A percentile compares a stretch with the other conserved stretches of the same genome.
Evolutionary conservation across 805 yeast genomes (phyloP).

Genomic region (Candida lessepsii): DNA sequence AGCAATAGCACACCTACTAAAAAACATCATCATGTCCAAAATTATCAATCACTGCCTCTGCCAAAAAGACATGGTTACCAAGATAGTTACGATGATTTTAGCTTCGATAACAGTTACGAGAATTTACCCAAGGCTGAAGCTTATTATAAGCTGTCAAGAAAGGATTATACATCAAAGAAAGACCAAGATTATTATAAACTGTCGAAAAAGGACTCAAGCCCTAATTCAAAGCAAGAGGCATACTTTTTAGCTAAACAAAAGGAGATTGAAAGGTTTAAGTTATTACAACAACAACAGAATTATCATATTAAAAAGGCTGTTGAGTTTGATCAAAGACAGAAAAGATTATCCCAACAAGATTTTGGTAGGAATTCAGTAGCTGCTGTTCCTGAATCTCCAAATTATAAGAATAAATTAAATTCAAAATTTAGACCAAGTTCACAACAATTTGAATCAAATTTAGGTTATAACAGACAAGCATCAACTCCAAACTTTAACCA

Average conservation of each 20-base stretch:
- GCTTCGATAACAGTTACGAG: conserved; percentile 27
- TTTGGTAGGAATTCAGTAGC: conserved; percentile 15
- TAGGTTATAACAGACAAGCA: conserved; percentile 11
- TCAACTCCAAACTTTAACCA: conserved; percentile 16
- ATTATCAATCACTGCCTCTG: conserved; percentile 11
- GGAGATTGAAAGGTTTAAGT: conserved; percentile 30
- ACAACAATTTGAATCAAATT: conserved; percentile 12
- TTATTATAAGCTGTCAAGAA: conserved; percentile 5
- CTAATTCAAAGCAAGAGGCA: conserved; percentile 15
- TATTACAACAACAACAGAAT: conserved; percentile 30
- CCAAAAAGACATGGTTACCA: conserved; percentile 13
- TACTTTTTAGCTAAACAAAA: conserved; percentile 23
- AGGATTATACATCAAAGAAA: too few relatives aligned
- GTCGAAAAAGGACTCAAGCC: conserved; percentile 4
- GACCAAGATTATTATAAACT: conserved; percentile 7
- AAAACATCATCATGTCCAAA: neutral
- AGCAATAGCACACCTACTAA: conserved; percentile 16
- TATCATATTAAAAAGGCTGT: conserved; percentile 24
- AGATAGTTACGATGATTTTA: conserved; percentile 17
- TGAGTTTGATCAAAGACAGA: conserved; percentile 10
- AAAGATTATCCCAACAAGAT: conserved; percentile 16
- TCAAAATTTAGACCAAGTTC: conserved; percentile 20
- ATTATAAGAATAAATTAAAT: conserved; percentile 4
- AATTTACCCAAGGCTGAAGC: conserved; percentile 12
- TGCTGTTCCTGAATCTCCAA: conserved; percentile 13